Percentiles rank a stretch among this genome's conserved stretches.
phyloP scores from a whole-genome alignment of 306 rosid genomes.

The Quillaja saponaria region DNA sequence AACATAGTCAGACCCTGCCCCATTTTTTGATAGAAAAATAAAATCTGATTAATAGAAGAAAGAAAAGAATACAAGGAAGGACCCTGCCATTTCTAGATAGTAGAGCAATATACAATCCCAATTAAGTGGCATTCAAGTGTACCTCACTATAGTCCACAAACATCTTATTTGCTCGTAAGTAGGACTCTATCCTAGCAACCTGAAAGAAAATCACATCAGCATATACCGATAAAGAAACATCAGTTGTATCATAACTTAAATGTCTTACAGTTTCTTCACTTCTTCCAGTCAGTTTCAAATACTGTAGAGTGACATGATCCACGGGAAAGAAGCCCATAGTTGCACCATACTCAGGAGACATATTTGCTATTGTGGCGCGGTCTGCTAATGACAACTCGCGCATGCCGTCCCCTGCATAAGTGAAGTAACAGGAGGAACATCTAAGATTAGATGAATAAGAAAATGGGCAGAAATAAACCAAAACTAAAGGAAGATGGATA shows the following conservation, averaged over 20 bases:
- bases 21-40: background rate
- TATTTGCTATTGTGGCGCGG: constrained; percentile 96
- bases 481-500: constrained; percentile 8
- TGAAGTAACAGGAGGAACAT: constrained; percentile 24
- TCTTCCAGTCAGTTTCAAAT: constrained; percentile 88
- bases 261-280: constrained; percentile 74
- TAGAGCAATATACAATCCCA: constrained; percentile 2
- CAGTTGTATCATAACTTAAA: constrained; percentile 3
- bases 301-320: constrained; percentile 91
- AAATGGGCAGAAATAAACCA: constrained; percentile 11
- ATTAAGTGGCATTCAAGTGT: constrained; percentile 1
- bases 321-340: constrained; percentile 99
- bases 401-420: constrained; percentile 86
- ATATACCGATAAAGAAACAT: constrained; percentile 24
- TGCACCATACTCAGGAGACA: constrained; percentile 97
- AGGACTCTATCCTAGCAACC: constrained; percentile 82
- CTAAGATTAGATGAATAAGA: constrained; percentile 27
- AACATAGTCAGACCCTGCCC: constrained; percentile 29
- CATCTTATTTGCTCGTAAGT: constrained; percentile 81
- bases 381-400: constrained; percentile 82
- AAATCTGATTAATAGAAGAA: no score
- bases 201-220: constrained; percentile 49
- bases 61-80: no score
- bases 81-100: background rate
- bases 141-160: constrained; percentile 92